These are phyloP conservation scores for Rhypophila decipiens DNA, from an alignment of 495 filamentous ascomycete genomes.

Conservation along the genomic window DNA sequence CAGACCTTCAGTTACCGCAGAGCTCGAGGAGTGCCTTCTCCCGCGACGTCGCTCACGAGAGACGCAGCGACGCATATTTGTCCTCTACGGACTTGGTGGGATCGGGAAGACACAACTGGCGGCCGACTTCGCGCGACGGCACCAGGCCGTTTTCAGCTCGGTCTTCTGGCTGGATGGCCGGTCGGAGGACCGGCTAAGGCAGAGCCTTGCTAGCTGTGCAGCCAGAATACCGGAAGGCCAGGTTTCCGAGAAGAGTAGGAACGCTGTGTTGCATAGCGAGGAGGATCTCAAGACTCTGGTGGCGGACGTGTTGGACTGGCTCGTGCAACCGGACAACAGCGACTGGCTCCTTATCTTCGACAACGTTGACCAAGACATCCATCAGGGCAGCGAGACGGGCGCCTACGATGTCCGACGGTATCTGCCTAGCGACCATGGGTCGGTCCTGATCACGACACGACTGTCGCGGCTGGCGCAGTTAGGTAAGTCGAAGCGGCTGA, in stretches of 20 bases:
- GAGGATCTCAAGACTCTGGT: constrained; percentile 16
- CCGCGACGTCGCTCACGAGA: too few relatives aligned
- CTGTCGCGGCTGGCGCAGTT: too few relatives aligned
- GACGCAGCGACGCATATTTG: constrained; percentile 15
- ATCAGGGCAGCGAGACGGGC: too few relatives aligned
- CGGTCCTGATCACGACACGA: constrained; percentile 37
- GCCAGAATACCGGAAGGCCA: too few relatives aligned
- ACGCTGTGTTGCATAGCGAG: constrained; percentile 13
- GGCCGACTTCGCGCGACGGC: constrained; percentile 13
- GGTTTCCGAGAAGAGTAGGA: constrained; percentile 12
- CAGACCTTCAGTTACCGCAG: too few relatives aligned
- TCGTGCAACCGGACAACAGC: constrained; percentile 25
- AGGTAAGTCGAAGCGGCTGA: too few relatives aligned
- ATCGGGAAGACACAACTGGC: constrained; percentile 23
- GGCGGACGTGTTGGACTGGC: constrained; percentile 29
- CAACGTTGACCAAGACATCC: constrained; percentile 36
- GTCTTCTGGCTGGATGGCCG: constrained; percentile 25
- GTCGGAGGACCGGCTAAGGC: constrained; percentile 26
- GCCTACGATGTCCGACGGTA: constrained; percentile 30
- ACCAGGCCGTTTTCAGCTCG: constrained; percentile 14
- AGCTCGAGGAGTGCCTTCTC: too few relatives aligned
- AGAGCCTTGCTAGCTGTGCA: constrained; percentile 25
- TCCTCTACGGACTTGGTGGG: constrained; percentile 19
- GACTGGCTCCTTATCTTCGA: constrained; percentile 38
- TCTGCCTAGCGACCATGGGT: constrained; percentile 32